Evolutionary conservation across 495 filamentous ascomycete genomes (phyloP).

Genomic region (Aspergillus indologenus): DNA sequence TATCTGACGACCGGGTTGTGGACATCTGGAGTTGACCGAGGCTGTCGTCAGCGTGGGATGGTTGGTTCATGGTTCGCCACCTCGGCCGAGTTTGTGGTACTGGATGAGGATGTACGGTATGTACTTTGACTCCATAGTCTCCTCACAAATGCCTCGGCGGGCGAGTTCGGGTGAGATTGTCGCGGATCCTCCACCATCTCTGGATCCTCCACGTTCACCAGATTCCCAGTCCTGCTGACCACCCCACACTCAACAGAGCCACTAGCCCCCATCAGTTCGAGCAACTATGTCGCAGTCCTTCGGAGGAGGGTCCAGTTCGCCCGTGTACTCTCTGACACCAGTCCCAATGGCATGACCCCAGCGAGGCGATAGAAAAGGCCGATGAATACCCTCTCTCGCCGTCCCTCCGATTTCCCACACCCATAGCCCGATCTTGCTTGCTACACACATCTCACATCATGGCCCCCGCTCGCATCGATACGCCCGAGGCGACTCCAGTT

Average conservation of each 20-base stretch:
- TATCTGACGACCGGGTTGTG: neutral
- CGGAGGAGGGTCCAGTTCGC: neutral
- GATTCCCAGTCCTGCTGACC: neutral
- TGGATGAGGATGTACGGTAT: too few species aligned
- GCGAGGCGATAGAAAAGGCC: neutral
- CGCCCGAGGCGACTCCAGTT: neutral
- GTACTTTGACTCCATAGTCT: too few species aligned
- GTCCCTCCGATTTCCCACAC: too few species aligned
- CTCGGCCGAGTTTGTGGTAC: neutral
- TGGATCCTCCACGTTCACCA: neutral
- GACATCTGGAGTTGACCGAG: neutral
- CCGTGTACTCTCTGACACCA: neutral
- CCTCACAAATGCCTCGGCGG: too few species aligned
- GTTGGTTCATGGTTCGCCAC: neutral
- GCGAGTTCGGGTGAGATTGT: slow-evolving; percentile 2
- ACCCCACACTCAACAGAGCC: neutral
- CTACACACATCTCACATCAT: too few species aligned
- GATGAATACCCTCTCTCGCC: neutral
- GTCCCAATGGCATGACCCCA: neutral
- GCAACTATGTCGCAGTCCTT: neutral
- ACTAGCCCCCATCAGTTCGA: neutral
- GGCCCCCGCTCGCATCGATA: slow-evolving; percentile 5
- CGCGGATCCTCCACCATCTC: neutral
- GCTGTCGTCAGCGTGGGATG: neutral
- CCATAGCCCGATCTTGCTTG: too few species aligned